Evolutionary conservation across 169 alveolate genomes (phyloP), one percentile per base, ranked within the genome.

Genomic region (Perkinsus marinus): DNA sequence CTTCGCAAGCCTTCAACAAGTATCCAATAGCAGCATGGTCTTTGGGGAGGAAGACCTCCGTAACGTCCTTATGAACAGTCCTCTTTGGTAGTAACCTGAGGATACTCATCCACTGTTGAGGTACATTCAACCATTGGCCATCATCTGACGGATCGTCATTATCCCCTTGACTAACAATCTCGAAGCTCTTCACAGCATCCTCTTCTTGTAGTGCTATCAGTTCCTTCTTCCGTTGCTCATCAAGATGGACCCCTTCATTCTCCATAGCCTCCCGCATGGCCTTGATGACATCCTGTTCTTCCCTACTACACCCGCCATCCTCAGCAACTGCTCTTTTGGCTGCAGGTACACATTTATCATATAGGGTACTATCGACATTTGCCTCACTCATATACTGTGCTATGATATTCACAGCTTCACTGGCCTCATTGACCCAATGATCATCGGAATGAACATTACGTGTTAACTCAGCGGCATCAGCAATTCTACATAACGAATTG

Each of bases 401-500:
- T 10, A 90, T 37, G 22, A n/a, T 36, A 47, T 90, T 90, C 39
- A 90, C 91, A 36, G 91, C 91, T 3, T 90, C 91, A 47, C 57
- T 90, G 16, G 91, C 91, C 0, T 36, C 69, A 38, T 90, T 57
- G 19, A 30, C 43, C 91, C 91, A 90, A n/a, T 90, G 34, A n/a
- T 30, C 38, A 39, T 90, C 69, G 26, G 91, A 47, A 36, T 38
- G 68, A 0, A 90, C 91, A 39, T 90, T 90, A 36, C 91, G 91
- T 57, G 91, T 90, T 34, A 90, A 39, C 39, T 90, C 91, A 36
- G 91, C 91, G 19, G 91, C 91, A 39, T 90, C 91, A 30, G 91
- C 91, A 47, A 90, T 39, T 43, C 57, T 90, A 47, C 91, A 90
- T 37, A 90, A 57, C 22, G 79, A 57, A 26, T 57, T 57, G 22